Evolutionary conservation across 352 stramenopile genomes (phyloP).

Genomic region (Globisporangium carolinianum): DNA sequence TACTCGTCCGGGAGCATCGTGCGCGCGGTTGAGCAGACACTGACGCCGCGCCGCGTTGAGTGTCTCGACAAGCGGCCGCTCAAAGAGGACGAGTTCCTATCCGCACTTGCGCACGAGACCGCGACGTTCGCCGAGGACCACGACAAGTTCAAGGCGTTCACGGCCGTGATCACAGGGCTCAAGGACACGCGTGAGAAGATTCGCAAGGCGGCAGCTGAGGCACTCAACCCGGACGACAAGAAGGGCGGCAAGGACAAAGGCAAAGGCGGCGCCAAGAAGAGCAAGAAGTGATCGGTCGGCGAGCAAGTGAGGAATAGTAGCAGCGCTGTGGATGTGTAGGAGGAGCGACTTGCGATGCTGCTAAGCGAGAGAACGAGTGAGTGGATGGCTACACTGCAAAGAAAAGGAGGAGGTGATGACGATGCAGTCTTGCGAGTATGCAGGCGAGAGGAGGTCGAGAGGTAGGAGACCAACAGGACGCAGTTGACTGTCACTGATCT

Average conservation of each 20-base stretch:
- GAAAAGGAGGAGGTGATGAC: no score
- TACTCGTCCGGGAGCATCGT: constrained; percentile 87
- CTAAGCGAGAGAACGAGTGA: no score
- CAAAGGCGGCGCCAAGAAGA: constrained; percentile 52
- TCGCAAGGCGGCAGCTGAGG: constrained; percentile 48
- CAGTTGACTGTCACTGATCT: no score
- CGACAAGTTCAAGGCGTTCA: constrained; percentile 77
- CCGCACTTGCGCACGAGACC: constrained; percentile 53
- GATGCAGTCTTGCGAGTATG: no score
- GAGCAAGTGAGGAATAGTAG: no score
- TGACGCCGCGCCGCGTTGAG: constrained; percentile 72
- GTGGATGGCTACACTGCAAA: no score
- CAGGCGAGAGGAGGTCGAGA: no score
- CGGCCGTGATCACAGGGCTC: constrained; percentile 58
- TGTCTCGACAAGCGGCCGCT: constrained; percentile 77
- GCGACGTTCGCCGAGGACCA: constrained; percentile 63
- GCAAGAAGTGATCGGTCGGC: constrained; percentile 37
- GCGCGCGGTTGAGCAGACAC: constrained; percentile 57
- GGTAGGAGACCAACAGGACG: no score
- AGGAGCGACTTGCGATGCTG: no score
- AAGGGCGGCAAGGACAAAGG: constrained; percentile 66
- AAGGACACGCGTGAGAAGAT: constrained; percentile 66
- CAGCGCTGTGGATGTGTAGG: no score
- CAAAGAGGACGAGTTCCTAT: constrained; percentile 85
- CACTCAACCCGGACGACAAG: constrained; percentile 58